Conservation (phyloP, 179 eudicot genomes). For the Kewa caespitosa region DNA sequence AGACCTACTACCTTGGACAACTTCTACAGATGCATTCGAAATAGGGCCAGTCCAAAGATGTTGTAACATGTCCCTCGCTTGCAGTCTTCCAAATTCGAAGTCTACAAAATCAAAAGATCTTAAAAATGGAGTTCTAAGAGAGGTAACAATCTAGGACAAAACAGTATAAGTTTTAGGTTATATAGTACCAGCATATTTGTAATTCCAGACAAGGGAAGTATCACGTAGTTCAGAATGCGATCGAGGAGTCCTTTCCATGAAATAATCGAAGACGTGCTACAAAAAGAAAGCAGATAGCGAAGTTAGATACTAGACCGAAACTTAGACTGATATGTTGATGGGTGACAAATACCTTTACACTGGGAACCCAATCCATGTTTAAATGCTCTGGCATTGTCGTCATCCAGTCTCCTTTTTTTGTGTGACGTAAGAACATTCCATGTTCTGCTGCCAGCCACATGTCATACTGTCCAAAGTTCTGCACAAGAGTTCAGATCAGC, state of each 20-base stretch:
- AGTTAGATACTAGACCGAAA: background rate
- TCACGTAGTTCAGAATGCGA: slow-evolving; percentile 86
- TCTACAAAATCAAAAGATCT: slow-evolving; percentile 42
- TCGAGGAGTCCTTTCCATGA: slow-evolving; percentile 88
- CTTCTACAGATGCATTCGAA: slow-evolving; percentile 92
- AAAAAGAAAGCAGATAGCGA: slow-evolving; percentile 16
- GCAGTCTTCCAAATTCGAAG: slow-evolving; percentile 84
- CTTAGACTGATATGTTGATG: background rate
- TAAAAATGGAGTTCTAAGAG: background rate
- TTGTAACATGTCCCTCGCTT: slow-evolving; percentile 90
- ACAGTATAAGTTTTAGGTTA: background rate
- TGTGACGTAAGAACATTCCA: slow-evolving; percentile 83
- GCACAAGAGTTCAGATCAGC: slow-evolving; percentile 26
- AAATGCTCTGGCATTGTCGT: slow-evolving; percentile 90
- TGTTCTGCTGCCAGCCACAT: slow-evolving; percentile 98
- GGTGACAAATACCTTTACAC: slow-evolving; percentile 57
- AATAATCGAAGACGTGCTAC: slow-evolving; percentile 93
- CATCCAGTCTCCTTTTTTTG: slow-evolving; percentile 78
- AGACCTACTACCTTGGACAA: slow-evolving; percentile 87
- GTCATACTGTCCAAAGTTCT: slow-evolving; percentile 77
- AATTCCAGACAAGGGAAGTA: slow-evolving; percentile 90
- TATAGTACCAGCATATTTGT: slow-evolving; percentile 70
- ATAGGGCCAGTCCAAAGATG: slow-evolving; percentile 96
- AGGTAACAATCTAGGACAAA: background rate
- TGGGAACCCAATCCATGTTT: slow-evolving; percentile 82